A percentile compares a stretch with the other conserved stretches of the same genome.
Conservation (phyloP, 768 basidiomycete species). For the Hygrocybe coccinea region DNA sequence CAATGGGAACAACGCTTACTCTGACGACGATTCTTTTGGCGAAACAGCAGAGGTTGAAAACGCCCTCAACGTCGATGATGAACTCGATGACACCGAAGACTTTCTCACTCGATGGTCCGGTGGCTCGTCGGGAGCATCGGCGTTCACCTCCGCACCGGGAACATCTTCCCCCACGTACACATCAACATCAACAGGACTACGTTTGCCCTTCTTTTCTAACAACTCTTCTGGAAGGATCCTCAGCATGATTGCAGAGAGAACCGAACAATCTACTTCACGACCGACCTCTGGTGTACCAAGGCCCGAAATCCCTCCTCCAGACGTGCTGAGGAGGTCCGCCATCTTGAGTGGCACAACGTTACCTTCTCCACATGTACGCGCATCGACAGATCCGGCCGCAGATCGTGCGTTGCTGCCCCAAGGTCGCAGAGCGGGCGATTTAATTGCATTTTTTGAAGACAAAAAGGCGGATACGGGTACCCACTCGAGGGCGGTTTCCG, state of each 20-base stretch:
- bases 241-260: slow-evolving; percentile 75
- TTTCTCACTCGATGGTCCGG: slow-evolving; percentile 64
- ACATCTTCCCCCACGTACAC: slow-evolving; percentile 37
- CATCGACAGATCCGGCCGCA: slow-evolving; percentile 53
- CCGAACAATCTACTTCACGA: slow-evolving; percentile 61
- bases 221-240: slow-evolving; percentile 44
- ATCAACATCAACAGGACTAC: slow-evolving; percentile 35
- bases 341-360: slow-evolving; percentile 37
- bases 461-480: slow-evolving; percentile 33
- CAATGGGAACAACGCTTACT: slow-evolving; percentile 36
- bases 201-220: slow-evolving; percentile 26
- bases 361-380: slow-evolving; percentile 46
- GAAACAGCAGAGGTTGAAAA: slow-evolving; percentile 79
- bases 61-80: slow-evolving; percentile 62
- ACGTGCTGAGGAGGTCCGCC: slow-evolving; percentile 44
- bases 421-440: slow-evolving; percentile 54
- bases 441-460: slow-evolving; percentile 72
- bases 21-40: slow-evolving; percentile 55
- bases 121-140: slow-evolving; percentile 35
- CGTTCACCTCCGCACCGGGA: slow-evolving; percentile 32
- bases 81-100: slow-evolving; percentile 61
- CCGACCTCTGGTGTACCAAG: slow-evolving; percentile 43
- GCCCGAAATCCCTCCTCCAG: slow-evolving; percentile 39
- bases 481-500: slow-evolving; percentile 55
- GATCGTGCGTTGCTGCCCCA: slow-evolving; percentile 46